A percentile compares a stretch with the other conserved stretches of the same genome.
These are phyloP conservation scores for Ashbya aceris DNA, from an alignment of 1,139 yeast species.

Conservation along the genomic window DNA sequence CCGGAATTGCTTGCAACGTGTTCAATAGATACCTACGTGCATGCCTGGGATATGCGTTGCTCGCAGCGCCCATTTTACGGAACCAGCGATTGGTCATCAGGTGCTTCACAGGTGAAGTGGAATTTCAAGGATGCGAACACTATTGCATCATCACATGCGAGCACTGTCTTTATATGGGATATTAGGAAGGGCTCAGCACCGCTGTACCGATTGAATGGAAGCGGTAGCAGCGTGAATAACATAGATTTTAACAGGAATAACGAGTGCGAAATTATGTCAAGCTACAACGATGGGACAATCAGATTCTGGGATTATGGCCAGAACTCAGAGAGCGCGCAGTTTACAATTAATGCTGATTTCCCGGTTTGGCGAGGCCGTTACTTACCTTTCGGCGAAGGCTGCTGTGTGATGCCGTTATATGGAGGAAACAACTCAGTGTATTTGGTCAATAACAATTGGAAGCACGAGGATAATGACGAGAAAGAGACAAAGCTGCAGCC, in stretches of 20 bases:
- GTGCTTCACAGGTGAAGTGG: slow-evolving; percentile 95
- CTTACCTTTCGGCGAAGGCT: slow-evolving; percentile 85
- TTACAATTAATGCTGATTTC: slow-evolving; percentile 60
- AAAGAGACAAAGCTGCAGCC: slow-evolving; percentile 43
- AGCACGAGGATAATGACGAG: slow-evolving; percentile 31
- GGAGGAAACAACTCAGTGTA: slow-evolving; percentile 77
- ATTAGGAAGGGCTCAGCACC: slow-evolving; percentile 74
- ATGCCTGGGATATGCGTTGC: slow-evolving; percentile 84
- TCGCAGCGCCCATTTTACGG: slow-evolving; percentile 63
- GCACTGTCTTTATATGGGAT: slow-evolving; percentile 80
- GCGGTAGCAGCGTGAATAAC: slow-evolving; percentile 77
- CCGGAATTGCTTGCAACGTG: slow-evolving; percentile 93
- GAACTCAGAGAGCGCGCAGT: slow-evolving; percentile 38
- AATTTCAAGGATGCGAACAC: slow-evolving; percentile 65
- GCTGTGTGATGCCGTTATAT: slow-evolving; percentile 81
- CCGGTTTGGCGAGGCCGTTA: slow-evolving; percentile 86
- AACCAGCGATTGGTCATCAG: slow-evolving; percentile 92
- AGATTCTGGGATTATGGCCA: slow-evolving; percentile 69
- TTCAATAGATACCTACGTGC: slow-evolving; percentile 78
- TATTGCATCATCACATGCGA: slow-evolving; percentile 80
- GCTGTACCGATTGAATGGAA: slow-evolving; percentile 59
- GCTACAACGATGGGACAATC: slow-evolving; percentile 81
- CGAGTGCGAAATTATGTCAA: slow-evolving; percentile 55
- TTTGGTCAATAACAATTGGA: slow-evolving; percentile 39
- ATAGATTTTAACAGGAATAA: slow-evolving; percentile 65